These are phyloP conservation scores for Silene conica DNA, from an alignment of 148 eudicot genomes.

Conservation along the genomic window DNA sequence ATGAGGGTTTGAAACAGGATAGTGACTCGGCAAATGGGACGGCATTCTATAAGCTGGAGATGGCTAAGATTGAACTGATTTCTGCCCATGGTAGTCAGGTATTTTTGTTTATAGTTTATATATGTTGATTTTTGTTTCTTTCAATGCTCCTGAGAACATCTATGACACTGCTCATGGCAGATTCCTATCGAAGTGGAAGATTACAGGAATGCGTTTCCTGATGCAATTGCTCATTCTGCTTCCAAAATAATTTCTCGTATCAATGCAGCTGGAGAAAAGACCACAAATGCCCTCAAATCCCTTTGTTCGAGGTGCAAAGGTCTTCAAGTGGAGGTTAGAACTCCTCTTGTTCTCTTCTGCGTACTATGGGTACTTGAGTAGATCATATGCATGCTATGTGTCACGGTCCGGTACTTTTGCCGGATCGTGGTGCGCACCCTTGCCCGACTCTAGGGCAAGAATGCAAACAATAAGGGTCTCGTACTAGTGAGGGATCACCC, in stretches of 20 bases:
- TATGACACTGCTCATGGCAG: constrained; percentile 33
- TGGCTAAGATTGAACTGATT: constrained; percentile 66
- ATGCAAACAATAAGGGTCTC: too few relatives aligned
- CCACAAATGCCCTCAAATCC: constrained; percentile 76
- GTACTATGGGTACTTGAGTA: neutral
- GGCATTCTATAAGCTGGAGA: constrained; percentile 90
- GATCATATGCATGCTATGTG: too few relatives aligned
- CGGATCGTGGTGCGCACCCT: too few relatives aligned
- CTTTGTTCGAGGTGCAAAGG: constrained; percentile 97
- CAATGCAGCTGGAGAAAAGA: constrained; percentile 91
- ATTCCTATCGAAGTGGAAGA: constrained; percentile 76
- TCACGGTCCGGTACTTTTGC: too few relatives aligned
- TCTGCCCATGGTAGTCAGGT: constrained; percentile 80
- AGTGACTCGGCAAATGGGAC: constrained; percentile 51
- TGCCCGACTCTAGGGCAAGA: too few relatives aligned
- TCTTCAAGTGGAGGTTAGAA: constrained; percentile 84
- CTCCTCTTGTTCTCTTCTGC: neutral
- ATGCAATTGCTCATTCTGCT: constrained; percentile 93
- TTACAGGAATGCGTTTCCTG: constrained; percentile 78
- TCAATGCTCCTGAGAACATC: neutral
- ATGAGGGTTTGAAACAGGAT: constrained; percentile 61
- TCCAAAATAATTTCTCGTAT: constrained; percentile 83
- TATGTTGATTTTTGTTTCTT: neutral
- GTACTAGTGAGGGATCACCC: too few relatives aligned
- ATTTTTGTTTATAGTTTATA: neutral